These are phyloP conservation scores for Hanseniaspora occidentalis DNA, from an alignment of 805 yeast genomes.

Conservation along the genomic window DNA sequence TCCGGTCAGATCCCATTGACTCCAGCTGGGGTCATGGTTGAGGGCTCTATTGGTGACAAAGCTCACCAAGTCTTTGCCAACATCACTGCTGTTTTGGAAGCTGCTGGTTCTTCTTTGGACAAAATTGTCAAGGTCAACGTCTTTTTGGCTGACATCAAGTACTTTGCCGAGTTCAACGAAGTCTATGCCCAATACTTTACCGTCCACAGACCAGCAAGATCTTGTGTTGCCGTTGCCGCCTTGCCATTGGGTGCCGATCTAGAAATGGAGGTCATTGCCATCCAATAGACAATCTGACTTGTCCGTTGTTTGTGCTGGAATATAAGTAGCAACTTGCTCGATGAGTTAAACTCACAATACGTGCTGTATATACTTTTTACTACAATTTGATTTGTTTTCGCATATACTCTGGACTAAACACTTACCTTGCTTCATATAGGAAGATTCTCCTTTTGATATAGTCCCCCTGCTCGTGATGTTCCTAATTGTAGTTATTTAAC, in stretches of 20 bases:
- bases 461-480: too few relatives aligned
- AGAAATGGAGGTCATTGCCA: conserved; percentile 79
- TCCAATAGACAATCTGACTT: conserved; percentile 12
- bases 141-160: conserved; percentile 72
- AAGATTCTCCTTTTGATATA: too few relatives aligned
- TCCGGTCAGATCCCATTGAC: conserved; percentile 86
- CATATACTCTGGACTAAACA: too few relatives aligned
- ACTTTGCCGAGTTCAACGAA: conserved; percentile 65
- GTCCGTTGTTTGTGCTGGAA: too few relatives aligned
- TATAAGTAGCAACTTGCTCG: too few relatives aligned
- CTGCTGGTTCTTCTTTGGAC: conserved; percentile 63
- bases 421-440: too few relatives aligned
- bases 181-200: conserved; percentile 60
- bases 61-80: conserved; percentile 54
- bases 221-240: conserved; percentile 79
- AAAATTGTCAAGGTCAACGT: conserved; percentile 54
- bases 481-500: too few relatives aligned
- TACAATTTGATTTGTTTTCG: too few relatives aligned
- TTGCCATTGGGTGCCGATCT: conserved; percentile 69
- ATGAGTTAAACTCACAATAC: too few relatives aligned
- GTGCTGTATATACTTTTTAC: too few relatives aligned
- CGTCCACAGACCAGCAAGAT: conserved; percentile 76
- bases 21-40: conserved; percentile 56
- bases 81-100: conserved; percentile 54
- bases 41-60: conserved; percentile 54